These are phyloP conservation scores for Entomortierella lignicola DNA, from an alignment of 192 early-diverging fungal species.

Conservation along the genomic window DNA sequence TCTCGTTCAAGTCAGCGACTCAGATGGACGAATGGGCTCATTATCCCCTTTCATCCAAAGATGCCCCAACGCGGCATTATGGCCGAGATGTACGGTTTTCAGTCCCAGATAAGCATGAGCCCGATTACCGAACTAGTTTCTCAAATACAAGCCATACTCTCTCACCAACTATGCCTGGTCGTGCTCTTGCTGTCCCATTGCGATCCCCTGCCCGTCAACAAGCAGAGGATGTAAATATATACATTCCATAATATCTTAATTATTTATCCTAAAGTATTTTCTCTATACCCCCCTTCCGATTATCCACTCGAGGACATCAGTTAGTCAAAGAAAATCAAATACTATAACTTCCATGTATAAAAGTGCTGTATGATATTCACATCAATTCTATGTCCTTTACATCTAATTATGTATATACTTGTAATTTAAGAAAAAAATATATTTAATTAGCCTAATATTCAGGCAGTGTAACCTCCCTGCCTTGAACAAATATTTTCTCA, in stretches of 20 bases:
- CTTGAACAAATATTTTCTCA: slow-evolving; percentile 71
- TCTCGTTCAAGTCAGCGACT: background rate
- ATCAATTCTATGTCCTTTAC: too few species aligned
- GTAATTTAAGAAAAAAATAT: background rate
- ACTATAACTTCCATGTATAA: slow-evolving; percentile 10
- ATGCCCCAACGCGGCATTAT: background rate
- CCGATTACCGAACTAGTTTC: background rate
- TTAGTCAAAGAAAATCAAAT: background rate
- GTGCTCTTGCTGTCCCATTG: background rate
- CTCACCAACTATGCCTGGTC: slow-evolving; percentile 4
- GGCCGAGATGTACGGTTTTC: background rate
- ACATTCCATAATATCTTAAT: background rate
- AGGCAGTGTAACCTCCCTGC: slow-evolving; percentile 41
- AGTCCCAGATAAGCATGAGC: background rate
- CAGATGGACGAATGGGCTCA: background rate
- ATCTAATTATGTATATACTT: too few species aligned
- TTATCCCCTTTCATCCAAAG: slow-evolving; percentile 4
- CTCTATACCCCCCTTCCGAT: background rate
- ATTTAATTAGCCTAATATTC: background rate
- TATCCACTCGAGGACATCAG: background rate
- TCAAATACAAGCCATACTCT: background rate
- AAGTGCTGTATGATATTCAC: slow-evolving; percentile 12
- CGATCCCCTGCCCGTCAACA: slow-evolving; percentile 11
- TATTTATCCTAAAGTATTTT: background rate
- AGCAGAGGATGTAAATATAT: background rate